Evolutionary conservation across 2,329 filamentous ascomycete species (phyloP), one percentile per base, ranked within the genome.

Genomic region (Onygenales sp.): DNA sequence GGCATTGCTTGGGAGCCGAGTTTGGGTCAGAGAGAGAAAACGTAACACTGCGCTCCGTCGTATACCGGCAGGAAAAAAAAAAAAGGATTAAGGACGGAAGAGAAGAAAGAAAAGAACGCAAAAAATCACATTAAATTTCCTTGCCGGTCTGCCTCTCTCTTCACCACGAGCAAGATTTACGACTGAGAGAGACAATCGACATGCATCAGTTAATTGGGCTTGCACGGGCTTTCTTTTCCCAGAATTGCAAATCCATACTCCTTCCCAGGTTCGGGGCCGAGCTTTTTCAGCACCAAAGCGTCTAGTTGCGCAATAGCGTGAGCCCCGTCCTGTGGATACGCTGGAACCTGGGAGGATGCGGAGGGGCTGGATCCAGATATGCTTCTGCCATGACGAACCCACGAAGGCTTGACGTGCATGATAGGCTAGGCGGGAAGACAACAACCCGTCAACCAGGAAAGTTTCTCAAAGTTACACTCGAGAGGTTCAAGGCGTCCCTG

Each of bases 231-330:
- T 37, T 36, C 14, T 9, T 48, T 39, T 11, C 46, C 46, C 39
- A 37, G 46, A 48, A 37, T 48, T 17, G 21, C 21, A 27, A 27
- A 27, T 27, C 4, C 21, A 27, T 27, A 27, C 21, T 27, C 21
- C 21, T 27, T 27, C 21, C 21, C 21, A 27, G 21, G 21, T 17
- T 39, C 46, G 46, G 46, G 33, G 34, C 46, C 46, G 34, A 39
- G 17, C 33, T 48, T 27, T 39, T 37, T 14, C 14, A 48, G 34
- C n/a, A 14, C 39, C 46, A 17, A 37, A 48, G 27, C 46, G 8
- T 48, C 46, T 31, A 34, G 46, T 48, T 48, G 37, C 46, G 46
- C 46, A 48, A 48, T 48, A 48, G 46, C 46, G 46, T 48, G 46
- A 48, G 46, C 46, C 46, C 46, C 34, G 13, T 33, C 13, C 34